These are phyloP conservation scores for Cytospora mali DNA, from an alignment of 2,329 filamentous ascomycete species.

Conservation along the genomic window DNA sequence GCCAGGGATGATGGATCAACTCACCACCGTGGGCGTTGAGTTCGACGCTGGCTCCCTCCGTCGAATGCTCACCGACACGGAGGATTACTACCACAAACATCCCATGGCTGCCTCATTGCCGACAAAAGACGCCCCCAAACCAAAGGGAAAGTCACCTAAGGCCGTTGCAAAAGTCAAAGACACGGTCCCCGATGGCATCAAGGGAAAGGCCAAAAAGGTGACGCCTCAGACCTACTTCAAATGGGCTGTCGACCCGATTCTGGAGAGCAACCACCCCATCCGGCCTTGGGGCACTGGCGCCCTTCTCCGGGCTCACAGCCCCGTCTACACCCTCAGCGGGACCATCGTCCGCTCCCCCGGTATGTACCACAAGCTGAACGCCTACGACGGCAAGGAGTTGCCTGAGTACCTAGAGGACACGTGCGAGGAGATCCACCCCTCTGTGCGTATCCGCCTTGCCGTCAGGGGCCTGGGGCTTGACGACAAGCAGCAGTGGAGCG, in stretches of 20 bases:
- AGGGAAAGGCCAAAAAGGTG: conserved; percentile 11
- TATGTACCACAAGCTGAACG: conserved; percentile 49
- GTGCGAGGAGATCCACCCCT: conserved; percentile 58
- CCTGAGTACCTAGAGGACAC: conserved; percentile 51
- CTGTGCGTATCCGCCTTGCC: conserved; percentile 55
- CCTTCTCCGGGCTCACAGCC: conserved; percentile 43
- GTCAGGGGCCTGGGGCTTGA: conserved; percentile 53
- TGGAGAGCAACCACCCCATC: conserved; percentile 49
- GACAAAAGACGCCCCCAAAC: conserved; percentile 23
- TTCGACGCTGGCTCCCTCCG: conserved; percentile 47
- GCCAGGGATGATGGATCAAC: conserved; percentile 59
- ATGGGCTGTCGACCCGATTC: conserved; percentile 55
- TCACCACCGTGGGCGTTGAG: conserved; percentile 54
- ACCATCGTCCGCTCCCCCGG: conserved; percentile 50
- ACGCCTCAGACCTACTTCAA: conserved; percentile 16
- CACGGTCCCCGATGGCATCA: conserved; percentile 20
- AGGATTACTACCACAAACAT: conserved; percentile 30
- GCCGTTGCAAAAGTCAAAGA: conserved; percentile 12
- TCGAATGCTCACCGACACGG: conserved; percentile 43
- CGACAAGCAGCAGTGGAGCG: conserved; percentile 51
- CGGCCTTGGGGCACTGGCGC: conserved; percentile 52
- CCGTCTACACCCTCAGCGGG: conserved; percentile 49
- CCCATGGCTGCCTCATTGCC: conserved; percentile 23
- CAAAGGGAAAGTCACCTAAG: conserved; percentile 19
- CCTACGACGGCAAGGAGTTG: conserved; percentile 41